Evolutionary conservation across 2,329 filamentous ascomycete species (phyloP).

Genomic region (Fusarium falciforme): DNA sequence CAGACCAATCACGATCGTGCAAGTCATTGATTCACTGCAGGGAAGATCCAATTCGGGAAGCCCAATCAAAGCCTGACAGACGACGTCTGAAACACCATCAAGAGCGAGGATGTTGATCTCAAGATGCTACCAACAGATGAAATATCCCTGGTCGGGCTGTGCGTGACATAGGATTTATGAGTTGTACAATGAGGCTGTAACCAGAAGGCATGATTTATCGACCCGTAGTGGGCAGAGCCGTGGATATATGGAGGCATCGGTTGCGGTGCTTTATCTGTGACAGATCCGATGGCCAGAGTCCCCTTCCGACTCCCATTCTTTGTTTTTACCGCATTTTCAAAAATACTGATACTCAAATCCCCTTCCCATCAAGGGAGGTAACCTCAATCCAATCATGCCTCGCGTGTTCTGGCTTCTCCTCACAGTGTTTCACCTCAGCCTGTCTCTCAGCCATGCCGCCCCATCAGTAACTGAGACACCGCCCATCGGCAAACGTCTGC

Average conservation of each 20-base stretch:
- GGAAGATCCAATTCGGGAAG: slow-evolving; percentile 14
- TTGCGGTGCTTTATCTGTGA: background rate
- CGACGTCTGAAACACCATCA: slow-evolving; percentile 5
- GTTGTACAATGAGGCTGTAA: background rate
- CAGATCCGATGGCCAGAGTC: background rate
- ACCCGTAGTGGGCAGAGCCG: background rate
- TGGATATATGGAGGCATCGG: background rate
- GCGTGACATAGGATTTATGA: background rate
- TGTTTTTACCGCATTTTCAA: background rate
- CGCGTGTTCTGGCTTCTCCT: background rate
- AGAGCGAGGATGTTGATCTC: background rate
- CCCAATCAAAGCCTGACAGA: background rate
- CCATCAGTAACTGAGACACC: slow-evolving; percentile 19
- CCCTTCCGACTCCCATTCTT: background rate
- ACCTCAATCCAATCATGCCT: slow-evolving; percentile 1
- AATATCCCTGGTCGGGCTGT: background rate
- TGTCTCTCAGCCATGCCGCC: background rate
- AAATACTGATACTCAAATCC: background rate
- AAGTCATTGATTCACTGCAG: slow-evolving; percentile 22
- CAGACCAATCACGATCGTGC: slow-evolving; percentile 8
- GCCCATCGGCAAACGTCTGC: background rate
- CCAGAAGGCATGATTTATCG: background rate
- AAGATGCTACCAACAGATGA: slow-evolving; percentile 4
- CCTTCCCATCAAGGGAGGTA: background rate
- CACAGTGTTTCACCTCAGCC: slow-evolving; percentile 20